Conservation (phyloP, 306 rosid genomes). For the Cucurbita argyrosperma region DNA sequence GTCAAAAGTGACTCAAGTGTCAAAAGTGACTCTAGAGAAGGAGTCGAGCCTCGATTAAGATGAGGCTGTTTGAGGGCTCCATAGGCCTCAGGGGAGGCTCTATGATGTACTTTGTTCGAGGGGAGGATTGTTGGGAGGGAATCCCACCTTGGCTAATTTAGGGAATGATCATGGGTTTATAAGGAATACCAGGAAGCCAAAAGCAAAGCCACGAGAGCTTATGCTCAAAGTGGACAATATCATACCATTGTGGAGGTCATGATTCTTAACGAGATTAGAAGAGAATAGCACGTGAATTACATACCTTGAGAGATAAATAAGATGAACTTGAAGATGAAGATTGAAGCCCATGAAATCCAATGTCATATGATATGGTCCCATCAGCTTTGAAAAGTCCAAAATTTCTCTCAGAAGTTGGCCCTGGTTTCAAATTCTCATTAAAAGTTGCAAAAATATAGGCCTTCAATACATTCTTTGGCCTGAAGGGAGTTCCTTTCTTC, state of each 20-base stretch:
- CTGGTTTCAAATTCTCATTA: constrained; percentile 59
- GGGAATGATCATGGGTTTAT: no score
- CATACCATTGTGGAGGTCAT: neutral
- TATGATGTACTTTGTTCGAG: no score
- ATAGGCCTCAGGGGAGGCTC: no score
- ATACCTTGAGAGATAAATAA: constrained; percentile 53
- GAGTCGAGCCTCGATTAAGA: no score
- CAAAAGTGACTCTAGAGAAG: no score
- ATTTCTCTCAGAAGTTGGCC: constrained; percentile 69
- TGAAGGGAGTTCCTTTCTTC: constrained; percentile 85
- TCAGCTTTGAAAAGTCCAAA: constrained; percentile 84
- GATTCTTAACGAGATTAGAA: neutral
- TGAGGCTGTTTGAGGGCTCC: no score
- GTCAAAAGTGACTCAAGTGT: no score
- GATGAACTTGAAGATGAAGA: constrained; percentile 51
- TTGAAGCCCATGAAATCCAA: constrained; percentile 77
- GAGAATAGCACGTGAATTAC: neutral
- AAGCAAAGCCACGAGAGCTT: neutral
- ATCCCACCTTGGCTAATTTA: no score
- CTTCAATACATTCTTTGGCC: constrained; percentile 65
- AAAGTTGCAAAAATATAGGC: constrained; percentile 79
- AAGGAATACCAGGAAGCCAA: no score
- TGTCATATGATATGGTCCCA: constrained; percentile 72
- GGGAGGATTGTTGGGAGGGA: no score
- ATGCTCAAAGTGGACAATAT: neutral